Evolutionary conservation across 768 basidiomycete species (phyloP).

Genomic region (Amyloporia xantha): DNA sequence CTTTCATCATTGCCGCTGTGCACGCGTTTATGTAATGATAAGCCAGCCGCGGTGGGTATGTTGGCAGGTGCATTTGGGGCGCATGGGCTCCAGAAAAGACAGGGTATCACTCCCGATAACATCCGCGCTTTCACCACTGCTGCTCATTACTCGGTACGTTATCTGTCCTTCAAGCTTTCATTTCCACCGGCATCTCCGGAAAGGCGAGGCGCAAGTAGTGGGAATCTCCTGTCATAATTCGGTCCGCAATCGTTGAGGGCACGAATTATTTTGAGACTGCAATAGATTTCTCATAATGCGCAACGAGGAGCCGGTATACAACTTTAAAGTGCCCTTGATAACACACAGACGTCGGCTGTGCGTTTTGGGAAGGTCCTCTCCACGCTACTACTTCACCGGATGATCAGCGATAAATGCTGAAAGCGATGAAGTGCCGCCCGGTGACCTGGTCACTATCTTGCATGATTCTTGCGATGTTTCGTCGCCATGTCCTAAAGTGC

Average conservation of each 20-base stretch:
- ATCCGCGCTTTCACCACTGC: constrained; percentile 60
- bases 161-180: background rate
- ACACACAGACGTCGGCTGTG: too few species aligned
- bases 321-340: too few species aligned
- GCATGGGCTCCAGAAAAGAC: constrained; percentile 47
- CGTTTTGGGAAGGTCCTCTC: too few species aligned
- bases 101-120: constrained; percentile 42
- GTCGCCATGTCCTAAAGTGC: background rate
- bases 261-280: too few species aligned
- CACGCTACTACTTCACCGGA: background rate
- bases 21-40: too few species aligned
- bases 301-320: too few species aligned
- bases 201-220: too few species aligned
- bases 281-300: too few species aligned
- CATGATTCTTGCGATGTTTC: background rate
- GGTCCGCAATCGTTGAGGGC: too few species aligned
- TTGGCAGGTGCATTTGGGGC: constrained; percentile 63
- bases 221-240: too few species aligned
- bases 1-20: too few species aligned
- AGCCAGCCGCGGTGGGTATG: constrained; percentile 46
- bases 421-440: background rate
- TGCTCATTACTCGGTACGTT: constrained; percentile 52
- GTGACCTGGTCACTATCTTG: background rate
- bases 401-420: background rate
- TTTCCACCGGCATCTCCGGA: too few species aligned